Evolutionary conservation across 441 rosid genomes (phyloP).

Genomic region (Euphorbia schlechtendalii): DNA sequence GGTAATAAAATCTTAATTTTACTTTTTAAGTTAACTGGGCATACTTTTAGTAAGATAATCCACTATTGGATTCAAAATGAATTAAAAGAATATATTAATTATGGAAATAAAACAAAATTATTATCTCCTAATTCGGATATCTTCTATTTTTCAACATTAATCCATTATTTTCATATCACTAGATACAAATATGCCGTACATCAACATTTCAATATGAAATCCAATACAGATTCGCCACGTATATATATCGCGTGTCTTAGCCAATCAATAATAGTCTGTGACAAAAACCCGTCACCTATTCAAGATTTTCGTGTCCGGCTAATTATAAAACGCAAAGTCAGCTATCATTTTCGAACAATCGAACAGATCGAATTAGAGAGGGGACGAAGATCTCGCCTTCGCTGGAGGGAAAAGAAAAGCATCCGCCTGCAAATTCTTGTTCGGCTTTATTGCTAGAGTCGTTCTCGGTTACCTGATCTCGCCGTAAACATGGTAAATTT

Average conservation of each 20-base stretch:
- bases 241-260: neutral
- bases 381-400: conserved; percentile 14
- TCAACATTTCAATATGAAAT: neutral
- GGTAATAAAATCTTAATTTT: no score
- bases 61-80: no score
- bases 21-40: no score
- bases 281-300: conserved; percentile 15
- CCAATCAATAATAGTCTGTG: conserved; percentile 30
- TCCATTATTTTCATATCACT: no score
- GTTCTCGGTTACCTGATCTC: conserved; percentile 21
- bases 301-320: neutral
- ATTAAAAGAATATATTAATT: no score
- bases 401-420: conserved; percentile 15
- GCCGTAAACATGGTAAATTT: conserved; percentile 32
- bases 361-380: neutral
- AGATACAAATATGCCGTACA: neutral
- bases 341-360: neutral
- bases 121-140: neutral
- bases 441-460: conserved; percentile 15
- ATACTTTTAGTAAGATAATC: no score
- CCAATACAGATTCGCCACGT: conserved; percentile 21
- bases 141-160: no score
- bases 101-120: neutral
- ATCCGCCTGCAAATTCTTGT: conserved; percentile 9
- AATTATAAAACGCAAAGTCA: neutral